These are phyloP conservation scores for Trebouxia sp. DNA, from an alignment of 139 green algal species.

Conservation along the genomic window DNA sequence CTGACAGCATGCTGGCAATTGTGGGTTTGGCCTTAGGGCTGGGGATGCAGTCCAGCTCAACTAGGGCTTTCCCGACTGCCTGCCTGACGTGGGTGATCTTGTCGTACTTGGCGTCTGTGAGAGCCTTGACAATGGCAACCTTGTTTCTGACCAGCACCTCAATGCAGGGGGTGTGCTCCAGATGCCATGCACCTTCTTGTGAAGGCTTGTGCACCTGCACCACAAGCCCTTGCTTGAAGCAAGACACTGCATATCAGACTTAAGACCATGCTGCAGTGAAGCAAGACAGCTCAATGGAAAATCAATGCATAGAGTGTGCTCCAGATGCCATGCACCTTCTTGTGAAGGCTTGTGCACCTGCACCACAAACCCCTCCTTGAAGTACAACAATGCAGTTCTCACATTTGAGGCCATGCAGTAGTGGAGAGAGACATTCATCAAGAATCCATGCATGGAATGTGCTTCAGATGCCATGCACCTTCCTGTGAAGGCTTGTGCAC, in stretches of 20 bases:
- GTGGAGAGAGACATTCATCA: no score
- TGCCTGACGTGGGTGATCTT: conserved; percentile 34
- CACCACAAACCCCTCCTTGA: neutral
- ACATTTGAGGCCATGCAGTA: no score
- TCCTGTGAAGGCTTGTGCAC: conserved; percentile 9
- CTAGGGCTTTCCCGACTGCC: conserved; percentile 23
- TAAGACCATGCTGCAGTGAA: no score
- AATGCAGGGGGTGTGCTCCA: conserved; percentile 25
- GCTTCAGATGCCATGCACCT: conserved; percentile 28
- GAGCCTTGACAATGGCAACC: neutral
- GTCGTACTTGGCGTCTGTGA: conserved; percentile 33
- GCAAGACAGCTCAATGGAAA: no score
- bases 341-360: neutral
- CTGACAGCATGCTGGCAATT: neutral
- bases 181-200: conserved; percentile 13
- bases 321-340: neutral
- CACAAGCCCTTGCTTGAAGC: neutral
- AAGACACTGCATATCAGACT: neutral
- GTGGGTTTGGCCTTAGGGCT: neutral
- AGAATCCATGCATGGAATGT: neutral
- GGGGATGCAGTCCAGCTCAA: conserved; percentile 32
- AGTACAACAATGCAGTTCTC: neutral
- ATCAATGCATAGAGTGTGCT: no score
- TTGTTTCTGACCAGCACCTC: conserved; percentile 4
- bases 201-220: conserved; percentile 1